Conservation (phyloP, 257 asterid genomes). For the Penstemon eatonii region DNA sequence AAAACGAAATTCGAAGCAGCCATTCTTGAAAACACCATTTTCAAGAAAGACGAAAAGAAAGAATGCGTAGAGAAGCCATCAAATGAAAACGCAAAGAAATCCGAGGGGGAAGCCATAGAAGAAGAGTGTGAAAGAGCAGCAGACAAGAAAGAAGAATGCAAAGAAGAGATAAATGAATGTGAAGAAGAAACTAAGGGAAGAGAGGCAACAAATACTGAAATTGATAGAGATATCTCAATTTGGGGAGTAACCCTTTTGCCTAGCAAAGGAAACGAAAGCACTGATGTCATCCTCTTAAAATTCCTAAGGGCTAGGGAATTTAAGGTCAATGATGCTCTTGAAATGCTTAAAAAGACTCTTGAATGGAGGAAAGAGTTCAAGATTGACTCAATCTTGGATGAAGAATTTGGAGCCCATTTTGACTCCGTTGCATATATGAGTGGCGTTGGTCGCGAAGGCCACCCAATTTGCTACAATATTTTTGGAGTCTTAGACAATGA, state of each 20-base stretch:
- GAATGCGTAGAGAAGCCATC: constrained; percentile 11
- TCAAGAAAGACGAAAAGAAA: constrained; percentile 38
- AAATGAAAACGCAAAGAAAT: constrained; percentile 24
- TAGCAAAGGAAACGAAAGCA: constrained; percentile 52
- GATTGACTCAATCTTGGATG: constrained; percentile 51
- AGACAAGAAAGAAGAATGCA: constrained; percentile 30
- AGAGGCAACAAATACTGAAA: constrained; percentile 18
- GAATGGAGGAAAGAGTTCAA: constrained; percentile 71
- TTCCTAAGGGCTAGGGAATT: constrained; percentile 79
- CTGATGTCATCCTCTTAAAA: constrained; percentile 66
- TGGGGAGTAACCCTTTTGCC: constrained; percentile 77
- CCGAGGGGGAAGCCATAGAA: constrained; percentile 22
- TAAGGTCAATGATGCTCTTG: constrained; percentile 57
- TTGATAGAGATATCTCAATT: constrained; percentile 49
- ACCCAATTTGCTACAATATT: constrained; percentile 78
- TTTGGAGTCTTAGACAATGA: constrained; percentile 60
- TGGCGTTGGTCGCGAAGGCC: constrained; percentile 62
- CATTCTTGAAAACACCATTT: constrained; percentile 53
- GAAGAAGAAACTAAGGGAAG: constrained; percentile 22
- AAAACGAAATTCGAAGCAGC: constrained; percentile 67
- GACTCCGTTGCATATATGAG: constrained; percentile 61
- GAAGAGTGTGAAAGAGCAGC: constrained; percentile 23
- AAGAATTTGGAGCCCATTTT: constrained; percentile 56
- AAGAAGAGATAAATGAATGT: constrained; percentile 22
- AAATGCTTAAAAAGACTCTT: constrained; percentile 73